Conservation (phyloP, 2,329 filamentous ascomycete genomes). For the Pseudogymnoascus sp. region DNA sequence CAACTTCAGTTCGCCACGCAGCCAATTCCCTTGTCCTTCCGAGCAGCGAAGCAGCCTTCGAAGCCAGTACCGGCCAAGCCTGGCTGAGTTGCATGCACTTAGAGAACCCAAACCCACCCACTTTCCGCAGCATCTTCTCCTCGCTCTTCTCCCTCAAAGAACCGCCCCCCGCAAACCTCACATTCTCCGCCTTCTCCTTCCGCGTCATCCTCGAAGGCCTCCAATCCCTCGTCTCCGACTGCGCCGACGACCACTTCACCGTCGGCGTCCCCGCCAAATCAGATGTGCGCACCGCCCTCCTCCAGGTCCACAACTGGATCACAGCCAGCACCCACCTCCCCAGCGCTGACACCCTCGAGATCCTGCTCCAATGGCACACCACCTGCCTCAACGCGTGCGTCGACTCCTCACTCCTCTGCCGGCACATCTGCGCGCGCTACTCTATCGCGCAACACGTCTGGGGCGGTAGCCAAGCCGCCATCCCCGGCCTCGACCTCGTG, state of each 20-base stretch:
- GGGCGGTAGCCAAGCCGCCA: constrained; percentile 23
- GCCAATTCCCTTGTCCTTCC: constrained; percentile 34
- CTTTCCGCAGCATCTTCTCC: constrained; percentile 34
- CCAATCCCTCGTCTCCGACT: constrained; percentile 35
- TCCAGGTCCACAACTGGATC: constrained; percentile 32
- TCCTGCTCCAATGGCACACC: constrained; percentile 36
- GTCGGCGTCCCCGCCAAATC: constrained; percentile 33
- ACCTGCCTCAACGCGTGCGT: constrained; percentile 36
- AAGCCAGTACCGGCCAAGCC: constrained; percentile 32
- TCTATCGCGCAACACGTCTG: constrained; percentile 33
- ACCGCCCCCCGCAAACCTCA: constrained; percentile 24
- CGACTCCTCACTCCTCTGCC: constrained; percentile 32
- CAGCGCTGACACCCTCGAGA: constrained; percentile 31
- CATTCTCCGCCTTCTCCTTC: constrained; percentile 33
- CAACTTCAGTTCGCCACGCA: constrained; percentile 34
- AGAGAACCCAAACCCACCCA: constrained; percentile 26
- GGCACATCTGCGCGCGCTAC: constrained; percentile 32
- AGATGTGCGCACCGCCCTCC: constrained; percentile 33
- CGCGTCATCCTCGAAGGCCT: constrained; percentile 36
- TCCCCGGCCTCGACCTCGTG: constrained; percentile 29
- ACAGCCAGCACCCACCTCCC: constrained; percentile 30
- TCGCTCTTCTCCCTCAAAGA: constrained; percentile 31
- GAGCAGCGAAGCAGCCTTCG: constrained; percentile 33
- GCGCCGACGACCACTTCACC: constrained; percentile 29
- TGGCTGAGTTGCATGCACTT: constrained; percentile 32